phyloP scores from a whole-genome alignment of 208 protist species.

The Leishmania major region DNA sequence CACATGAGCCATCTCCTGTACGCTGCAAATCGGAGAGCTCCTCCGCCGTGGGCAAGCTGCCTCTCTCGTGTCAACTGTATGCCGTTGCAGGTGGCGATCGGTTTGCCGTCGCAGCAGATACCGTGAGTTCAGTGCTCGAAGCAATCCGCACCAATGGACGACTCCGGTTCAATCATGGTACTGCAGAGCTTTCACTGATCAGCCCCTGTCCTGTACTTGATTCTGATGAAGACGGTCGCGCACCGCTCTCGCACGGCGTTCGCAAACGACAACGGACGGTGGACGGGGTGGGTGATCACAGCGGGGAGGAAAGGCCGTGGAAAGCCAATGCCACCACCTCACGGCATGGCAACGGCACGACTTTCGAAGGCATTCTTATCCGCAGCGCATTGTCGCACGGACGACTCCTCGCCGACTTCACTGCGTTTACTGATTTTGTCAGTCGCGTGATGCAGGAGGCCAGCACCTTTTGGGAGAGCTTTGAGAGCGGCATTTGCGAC shows the following conservation, averaged over 20 bases:
- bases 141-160: constrained; percentile 3
- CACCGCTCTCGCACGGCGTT: not conserved
- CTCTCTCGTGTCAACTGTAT: constrained; percentile 33
- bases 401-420: constrained; percentile 51
- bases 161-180: constrained; percentile 12
- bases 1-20: not conserved
- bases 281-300: not conserved
- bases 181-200: constrained; percentile 20
- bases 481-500: constrained; percentile 26
- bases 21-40: not conserved
- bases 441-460: constrained; percentile 37
- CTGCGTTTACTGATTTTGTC: constrained; percentile 55
- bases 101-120: constrained; percentile 7
- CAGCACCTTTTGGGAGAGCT: constrained; percentile 38
- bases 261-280: constrained; percentile 12
- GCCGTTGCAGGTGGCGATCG: constrained; percentile 35
- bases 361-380: constrained; percentile 43
- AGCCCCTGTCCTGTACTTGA: not conserved
- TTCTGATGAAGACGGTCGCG: not conserved
- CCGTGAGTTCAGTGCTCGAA: constrained; percentile 2
- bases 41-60: constrained; percentile 4
- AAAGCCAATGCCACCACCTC: not conserved
- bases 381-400: constrained; percentile 63
- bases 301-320: not conserved
- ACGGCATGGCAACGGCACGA: not conserved